Evolutionary conservation across 257 asterid species (phyloP), one percentile per base, ranked within the genome.

Genomic region (Solanum medicagineum): DNA sequence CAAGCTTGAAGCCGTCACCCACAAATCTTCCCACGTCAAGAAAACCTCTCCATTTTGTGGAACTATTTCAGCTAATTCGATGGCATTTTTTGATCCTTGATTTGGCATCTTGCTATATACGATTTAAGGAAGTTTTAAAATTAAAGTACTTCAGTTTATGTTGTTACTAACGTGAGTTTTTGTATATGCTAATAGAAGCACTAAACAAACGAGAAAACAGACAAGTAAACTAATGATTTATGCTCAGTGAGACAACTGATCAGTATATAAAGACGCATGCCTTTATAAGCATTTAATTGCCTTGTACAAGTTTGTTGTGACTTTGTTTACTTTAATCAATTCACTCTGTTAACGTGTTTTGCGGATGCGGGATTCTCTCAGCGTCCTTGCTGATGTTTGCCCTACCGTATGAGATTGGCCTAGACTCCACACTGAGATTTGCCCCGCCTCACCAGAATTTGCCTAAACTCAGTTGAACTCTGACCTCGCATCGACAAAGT

Each of bases 1-100:
- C 10, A 74, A 81, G 13, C 19, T 59, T 10, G 87, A 59, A 8
- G 81, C 84, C 29, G 81, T 88, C 40, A 90, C 91, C 89, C 89
- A 86, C 42, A 90, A 29, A 86, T 90, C 92, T 60, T 90, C 80
- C 92, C 92, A 90, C 57, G 90, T 90, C 85, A 88, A 69, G n/a
- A 73, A 81, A 13, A 84, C 83, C 1, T 86, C 84, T 42, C 8
- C 68, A n/a, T 14, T 74, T 45, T 0, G 66, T 65, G 40, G 83
- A 68, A 32, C 32, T 54, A 77, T 54, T 26, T 47, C 83, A 69
- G 12, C 81, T 26, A 81, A 54, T n/a, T 59, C 63, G 3, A n/a
- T 10, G 19, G 1, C 20, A 9, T 56, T 65, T 51, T 65, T 77
- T 42, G 45, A 13, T 83, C 86, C 17, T 51, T 40, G 29, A 16